Conservation (phyloP, 75 land plant genomes). For the Sequoiadendron giganteum region DNA sequence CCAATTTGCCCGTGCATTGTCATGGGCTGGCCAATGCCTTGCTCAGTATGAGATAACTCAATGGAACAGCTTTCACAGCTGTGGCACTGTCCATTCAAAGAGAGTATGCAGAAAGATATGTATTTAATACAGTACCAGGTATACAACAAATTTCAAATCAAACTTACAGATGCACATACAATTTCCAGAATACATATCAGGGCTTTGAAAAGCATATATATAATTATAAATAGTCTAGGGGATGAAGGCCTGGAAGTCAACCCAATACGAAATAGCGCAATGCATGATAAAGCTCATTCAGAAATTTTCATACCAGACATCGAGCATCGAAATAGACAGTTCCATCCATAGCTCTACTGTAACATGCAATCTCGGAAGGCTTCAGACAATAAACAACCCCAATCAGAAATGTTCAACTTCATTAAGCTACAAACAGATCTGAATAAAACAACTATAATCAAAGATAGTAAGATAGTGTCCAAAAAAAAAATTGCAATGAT, state of each 20-base stretch:
- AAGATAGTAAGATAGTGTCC: background rate
- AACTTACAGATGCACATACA: background rate
- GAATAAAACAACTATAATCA: background rate
- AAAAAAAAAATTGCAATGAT: background rate
- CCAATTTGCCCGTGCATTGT: background rate
- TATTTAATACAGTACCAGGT: background rate
- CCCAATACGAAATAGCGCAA: background rate
- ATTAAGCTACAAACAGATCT: background rate
- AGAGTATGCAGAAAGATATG: background rate
- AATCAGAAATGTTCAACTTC: constrained; percentile 6
- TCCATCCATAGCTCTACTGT: constrained; percentile 76
- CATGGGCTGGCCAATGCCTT: background rate
- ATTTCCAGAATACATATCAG: background rate
- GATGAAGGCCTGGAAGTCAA: background rate
- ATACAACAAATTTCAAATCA: background rate
- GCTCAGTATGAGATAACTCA: background rate
- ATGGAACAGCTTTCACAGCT: background rate
- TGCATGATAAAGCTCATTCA: background rate
- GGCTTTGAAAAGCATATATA: background rate
- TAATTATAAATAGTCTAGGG: background rate
- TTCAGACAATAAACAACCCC: constrained; percentile 12
- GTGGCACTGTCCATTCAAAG: background rate
- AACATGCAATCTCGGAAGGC: constrained; percentile 86
- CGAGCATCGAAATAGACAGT: constrained; percentile 75
- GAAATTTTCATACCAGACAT: constrained; percentile 59